Base-by-base conservation (phyloP, 1,139 yeast genomes). In the Blastobotrys apis region DNA sequence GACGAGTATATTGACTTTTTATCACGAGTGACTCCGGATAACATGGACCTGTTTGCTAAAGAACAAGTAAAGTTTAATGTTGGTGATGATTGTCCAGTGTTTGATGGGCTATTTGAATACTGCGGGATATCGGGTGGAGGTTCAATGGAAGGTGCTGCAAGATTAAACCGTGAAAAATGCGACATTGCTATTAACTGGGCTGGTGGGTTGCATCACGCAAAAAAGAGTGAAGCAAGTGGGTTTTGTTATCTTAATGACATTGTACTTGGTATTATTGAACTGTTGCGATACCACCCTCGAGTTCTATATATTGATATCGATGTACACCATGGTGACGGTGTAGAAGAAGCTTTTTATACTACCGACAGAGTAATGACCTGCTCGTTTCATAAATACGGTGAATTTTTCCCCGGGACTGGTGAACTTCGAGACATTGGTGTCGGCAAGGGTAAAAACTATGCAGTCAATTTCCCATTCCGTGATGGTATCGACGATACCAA, bases 281-380 rank as follows among this genome's bases (percentile, higher is more conserved):
- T 92, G 51, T 72, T 92, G 56, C 72, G 97, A 47, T 88, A 87
- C 62, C 96, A 92, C 66, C 95, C 96, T 38, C 75, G 97, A 55
- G 97, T 92, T n/a, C 72, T 92, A 55, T 92, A 92, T 63, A 84
- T 92, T 52, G 98, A 92, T 64, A 92, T 88, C 52, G 98, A 92
- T 65, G 87, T 92, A 19, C 98, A 92, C 63, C 98, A 92, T 60
- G 98, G 98, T 47, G 98, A 92, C 66, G 98, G 97, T 52, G 98
- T 92, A 25, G 97, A 92, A 66, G 97, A 92, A 65, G 97, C 97
- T 0, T 92, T 92, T 61, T 92, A 90, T 66, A 81, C 96, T 9
- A 88, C 97, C 4, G 97, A 92, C 65, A 72, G 97, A 53, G 98
- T 92, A 41, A 88, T 92, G 97, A 92, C 97, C 0, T 86, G 94